These are phyloP conservation scores for Leccinum longicurvipes DNA, from an alignment of 768 basidiomycete genomes.

Conservation along the genomic window DNA sequence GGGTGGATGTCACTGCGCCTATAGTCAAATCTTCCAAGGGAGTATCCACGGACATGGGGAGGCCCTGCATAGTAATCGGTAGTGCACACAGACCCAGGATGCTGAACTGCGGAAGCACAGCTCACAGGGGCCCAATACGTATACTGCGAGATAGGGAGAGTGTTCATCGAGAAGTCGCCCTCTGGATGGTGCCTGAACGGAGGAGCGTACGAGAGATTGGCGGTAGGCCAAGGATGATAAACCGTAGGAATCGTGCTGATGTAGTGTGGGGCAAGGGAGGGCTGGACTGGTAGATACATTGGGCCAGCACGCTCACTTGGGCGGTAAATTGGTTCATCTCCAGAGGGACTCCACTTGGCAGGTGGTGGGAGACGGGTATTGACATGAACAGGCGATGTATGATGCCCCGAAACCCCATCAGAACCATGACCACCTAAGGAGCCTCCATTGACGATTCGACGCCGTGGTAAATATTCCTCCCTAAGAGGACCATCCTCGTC, in stretches of 20 bases:
- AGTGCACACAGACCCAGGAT: conserved; percentile 56
- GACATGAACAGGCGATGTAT: conserved; percentile 7
- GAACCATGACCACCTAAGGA: conserved; percentile 1
- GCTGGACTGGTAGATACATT: conserved; percentile 64
- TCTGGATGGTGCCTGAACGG: conserved; percentile 22
- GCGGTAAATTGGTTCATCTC: conserved; percentile 70
- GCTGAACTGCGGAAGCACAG: conserved; percentile 43
- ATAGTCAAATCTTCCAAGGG: conserved; percentile 56
- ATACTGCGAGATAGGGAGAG: conserved; percentile 16
- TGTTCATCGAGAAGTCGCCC: conserved; percentile 11
- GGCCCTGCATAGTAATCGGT: conserved; percentile 46
- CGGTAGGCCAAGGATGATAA: conserved; percentile 28
- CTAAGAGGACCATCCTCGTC: conserved; percentile 81
- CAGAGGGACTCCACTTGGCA: conserved; percentile 77
- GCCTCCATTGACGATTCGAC: conserved; percentile 38
- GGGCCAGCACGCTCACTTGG: conserved; percentile 49
- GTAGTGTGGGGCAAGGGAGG: conserved; percentile 40
- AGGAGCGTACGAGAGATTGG: conserved; percentile 15
- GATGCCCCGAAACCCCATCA: conserved; percentile 1
- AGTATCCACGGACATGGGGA: conserved; percentile 56
- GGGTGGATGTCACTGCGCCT: conserved; percentile 45
- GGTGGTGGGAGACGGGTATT: conserved; percentile 59
- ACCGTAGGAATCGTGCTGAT: conserved; percentile 30
- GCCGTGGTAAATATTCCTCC: conserved; percentile 76
- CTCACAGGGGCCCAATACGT: conserved; percentile 21